Conservation (phyloP, 331 rosid species). For the Spiraea crenata region DNA sequence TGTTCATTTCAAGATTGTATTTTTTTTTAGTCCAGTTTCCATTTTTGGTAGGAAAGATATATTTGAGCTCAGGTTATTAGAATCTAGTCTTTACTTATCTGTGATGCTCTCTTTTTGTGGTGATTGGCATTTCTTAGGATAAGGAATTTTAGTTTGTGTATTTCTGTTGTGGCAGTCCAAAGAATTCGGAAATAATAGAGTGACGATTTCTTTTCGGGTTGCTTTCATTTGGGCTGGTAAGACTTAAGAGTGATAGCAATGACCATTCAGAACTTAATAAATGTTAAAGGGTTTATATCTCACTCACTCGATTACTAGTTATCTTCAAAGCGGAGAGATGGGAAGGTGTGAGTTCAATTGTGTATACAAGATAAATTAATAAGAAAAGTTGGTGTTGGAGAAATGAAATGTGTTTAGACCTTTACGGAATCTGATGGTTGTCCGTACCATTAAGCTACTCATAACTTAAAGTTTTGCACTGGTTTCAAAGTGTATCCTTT, state of each 20-base stretch:
- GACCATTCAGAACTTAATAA: not conserved
- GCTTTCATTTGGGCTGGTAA: not conserved
- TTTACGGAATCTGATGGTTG: not conserved
- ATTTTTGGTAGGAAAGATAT: not conserved
- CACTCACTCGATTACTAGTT: not conserved
- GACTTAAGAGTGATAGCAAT: not conserved
- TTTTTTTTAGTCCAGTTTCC: not conserved
- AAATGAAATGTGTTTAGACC: conserved; percentile 8
- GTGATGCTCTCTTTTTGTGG: not conserved
- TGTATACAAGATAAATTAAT: not conserved
- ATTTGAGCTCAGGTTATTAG: not conserved
- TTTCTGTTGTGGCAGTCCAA: not conserved
- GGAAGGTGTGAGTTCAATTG: not conserved
- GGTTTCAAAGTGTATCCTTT: not conserved
- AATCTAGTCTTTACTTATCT: not conserved
- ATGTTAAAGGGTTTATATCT: not conserved
- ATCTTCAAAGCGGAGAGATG: not conserved
- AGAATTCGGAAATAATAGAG: not conserved
- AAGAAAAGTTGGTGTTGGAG: not conserved
- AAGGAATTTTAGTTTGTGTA: not conserved
- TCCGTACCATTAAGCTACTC: not conserved
- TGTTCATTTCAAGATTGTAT: not conserved
- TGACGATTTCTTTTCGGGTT: not conserved
- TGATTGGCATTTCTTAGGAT: not conserved
- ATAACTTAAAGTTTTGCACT: not conserved